These are phyloP conservation scores for Claviceps sp. DNA, from an alignment of 2,329 filamentous ascomycete species.

Conservation along the genomic window DNA sequence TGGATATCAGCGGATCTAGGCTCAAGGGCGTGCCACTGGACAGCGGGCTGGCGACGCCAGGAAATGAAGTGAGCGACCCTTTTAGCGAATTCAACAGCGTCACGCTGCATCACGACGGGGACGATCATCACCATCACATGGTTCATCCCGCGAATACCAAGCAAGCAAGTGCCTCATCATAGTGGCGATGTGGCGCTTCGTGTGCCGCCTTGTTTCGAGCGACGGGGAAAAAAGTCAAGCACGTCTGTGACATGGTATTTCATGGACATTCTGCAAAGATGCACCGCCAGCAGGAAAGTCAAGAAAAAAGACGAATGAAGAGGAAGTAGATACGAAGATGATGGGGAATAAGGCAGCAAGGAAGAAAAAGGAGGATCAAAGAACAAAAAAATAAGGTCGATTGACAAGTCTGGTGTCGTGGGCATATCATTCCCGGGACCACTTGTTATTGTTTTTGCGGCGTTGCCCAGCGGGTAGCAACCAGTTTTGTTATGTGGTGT, in stretches of 20 bases:
- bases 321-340: too few species aligned
- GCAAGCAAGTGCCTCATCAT: conserved; percentile 5
- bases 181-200: neutral
- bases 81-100: conserved; percentile 99
- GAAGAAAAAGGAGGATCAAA: too few species aligned
- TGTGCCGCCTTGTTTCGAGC: neutral
- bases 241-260: neutral
- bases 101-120: conserved; percentile 90
- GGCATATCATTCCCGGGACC: neutral
- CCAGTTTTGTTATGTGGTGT: neutral
- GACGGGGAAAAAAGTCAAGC: neutral
- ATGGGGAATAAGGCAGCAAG: too few species aligned
- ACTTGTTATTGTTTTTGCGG: neutral
- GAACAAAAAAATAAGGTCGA: neutral
- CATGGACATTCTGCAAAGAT: neutral
- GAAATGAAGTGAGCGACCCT: conserved; percentile 70
- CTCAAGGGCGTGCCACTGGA: conserved; percentile 75
- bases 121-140: conserved; percentile 41
- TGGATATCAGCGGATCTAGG: conserved; percentile 60
- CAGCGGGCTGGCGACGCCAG: conserved; percentile 73
- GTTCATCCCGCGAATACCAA: conserved; percentile 7
- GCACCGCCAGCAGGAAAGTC: neutral
- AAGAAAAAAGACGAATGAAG: neutral
- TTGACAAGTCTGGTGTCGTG: neutral
- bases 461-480: neutral